Conservation (phyloP, 345 rosid species). For the Geranium brycei region DNA sequence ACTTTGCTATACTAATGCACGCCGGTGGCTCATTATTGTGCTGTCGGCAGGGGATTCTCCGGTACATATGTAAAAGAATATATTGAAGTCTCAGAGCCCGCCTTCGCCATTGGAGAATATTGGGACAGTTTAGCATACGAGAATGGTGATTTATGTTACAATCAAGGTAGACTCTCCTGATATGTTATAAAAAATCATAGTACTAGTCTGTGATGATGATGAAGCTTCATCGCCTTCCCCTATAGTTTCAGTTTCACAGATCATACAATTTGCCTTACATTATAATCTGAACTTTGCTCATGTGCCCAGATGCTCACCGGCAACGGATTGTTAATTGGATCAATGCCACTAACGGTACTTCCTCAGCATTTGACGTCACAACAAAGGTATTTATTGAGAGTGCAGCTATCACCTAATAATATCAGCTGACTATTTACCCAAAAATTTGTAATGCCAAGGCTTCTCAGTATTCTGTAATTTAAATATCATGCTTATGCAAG, state of each 20-base stretch:
- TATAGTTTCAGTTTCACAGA: too few relatives aligned
- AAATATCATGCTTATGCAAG: too few relatives aligned
- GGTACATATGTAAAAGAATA: conserved; percentile 38
- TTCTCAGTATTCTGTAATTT: too few relatives aligned
- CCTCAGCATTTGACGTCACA: conserved; percentile 48
- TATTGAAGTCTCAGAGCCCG: conserved; percentile 34
- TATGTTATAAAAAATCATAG: too few relatives aligned
- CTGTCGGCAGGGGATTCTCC: conserved; percentile 31
- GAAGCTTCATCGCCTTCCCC: too few relatives aligned
- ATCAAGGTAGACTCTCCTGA: conserved; percentile 25
- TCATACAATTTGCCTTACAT: neutral
- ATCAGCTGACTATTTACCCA: too few relatives aligned
- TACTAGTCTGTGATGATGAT: too few relatives aligned
- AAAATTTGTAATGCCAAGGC: too few relatives aligned
- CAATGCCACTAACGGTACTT: conserved; percentile 40
- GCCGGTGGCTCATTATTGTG: neutral
- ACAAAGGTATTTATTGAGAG: conserved; percentile 23
- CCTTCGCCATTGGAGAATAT: conserved; percentile 42
- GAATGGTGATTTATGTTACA: conserved; percentile 34
- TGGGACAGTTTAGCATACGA: conserved; percentile 43
- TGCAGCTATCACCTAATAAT: too few relatives aligned
- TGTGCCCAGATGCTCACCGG: conserved; percentile 30
- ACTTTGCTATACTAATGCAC: neutral
- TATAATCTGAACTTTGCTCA: conserved; percentile 5
- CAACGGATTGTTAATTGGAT: conserved; percentile 43